A percentile compares a stretch with the other conserved stretches of the same genome.
These are phyloP conservation scores for Aurantiochytrium sp. DNA, from an alignment of 108 stramenopile species.

Conservation along the genomic window DNA sequence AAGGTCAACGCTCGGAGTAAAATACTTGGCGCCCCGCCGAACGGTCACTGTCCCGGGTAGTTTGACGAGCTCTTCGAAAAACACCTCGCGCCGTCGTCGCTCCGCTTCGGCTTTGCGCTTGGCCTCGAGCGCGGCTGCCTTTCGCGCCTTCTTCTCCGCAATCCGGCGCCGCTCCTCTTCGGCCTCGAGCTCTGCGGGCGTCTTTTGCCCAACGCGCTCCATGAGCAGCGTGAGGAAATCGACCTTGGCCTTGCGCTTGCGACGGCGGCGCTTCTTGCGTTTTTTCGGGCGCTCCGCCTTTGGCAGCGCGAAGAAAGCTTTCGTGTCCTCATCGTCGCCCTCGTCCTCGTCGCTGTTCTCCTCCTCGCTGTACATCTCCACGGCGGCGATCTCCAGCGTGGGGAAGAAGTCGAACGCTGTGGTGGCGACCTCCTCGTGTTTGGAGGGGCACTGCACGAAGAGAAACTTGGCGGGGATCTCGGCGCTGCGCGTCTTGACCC, in stretches of 20 bases:
- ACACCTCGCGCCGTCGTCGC: background rate
- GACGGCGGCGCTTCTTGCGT: background rate
- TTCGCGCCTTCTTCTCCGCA: background rate
- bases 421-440: background rate
- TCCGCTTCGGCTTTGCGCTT: background rate
- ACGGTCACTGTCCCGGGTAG: background rate
- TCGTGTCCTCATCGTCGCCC: background rate
- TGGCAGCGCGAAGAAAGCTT: background rate
- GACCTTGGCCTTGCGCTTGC: background rate
- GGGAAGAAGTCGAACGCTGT: background rate
- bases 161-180: background rate
- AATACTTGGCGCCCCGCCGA: background rate
- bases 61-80: background rate
- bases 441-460: background rate
- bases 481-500: background rate
- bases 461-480: background rate
- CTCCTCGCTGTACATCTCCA: background rate
- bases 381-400: background rate
- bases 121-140: background rate
- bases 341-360: background rate
- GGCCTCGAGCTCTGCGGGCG: background rate
- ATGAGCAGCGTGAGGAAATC: background rate
- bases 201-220: background rate
- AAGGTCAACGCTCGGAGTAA: conserved; percentile 17
- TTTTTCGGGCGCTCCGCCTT: background rate